Evolutionary conservation across 2,329 filamentous ascomycete genomes (phyloP).

Genomic region (Sclerotiophoma versabilis): DNA sequence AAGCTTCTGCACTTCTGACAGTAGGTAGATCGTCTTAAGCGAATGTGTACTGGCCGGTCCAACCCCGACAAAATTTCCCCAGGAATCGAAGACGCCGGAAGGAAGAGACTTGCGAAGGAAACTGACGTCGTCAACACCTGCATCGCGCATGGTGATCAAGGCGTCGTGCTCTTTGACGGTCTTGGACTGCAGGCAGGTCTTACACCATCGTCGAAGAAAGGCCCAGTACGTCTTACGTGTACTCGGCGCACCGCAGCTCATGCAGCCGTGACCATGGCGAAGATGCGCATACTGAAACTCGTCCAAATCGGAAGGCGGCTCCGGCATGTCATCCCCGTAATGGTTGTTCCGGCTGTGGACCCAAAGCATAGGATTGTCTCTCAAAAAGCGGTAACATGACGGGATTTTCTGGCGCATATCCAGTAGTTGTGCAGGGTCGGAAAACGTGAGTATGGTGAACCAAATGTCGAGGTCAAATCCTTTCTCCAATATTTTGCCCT

Average conservation of each 20-base stretch:
- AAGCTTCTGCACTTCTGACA: slow-evolving; percentile 39
- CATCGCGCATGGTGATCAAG: slow-evolving; percentile 33
- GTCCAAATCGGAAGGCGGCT: slow-evolving; percentile 45
- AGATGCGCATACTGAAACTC: slow-evolving; percentile 52
- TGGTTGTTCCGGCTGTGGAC: slow-evolving; percentile 46
- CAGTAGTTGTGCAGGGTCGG: slow-evolving; percentile 44
- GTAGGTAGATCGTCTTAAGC: slow-evolving; percentile 43
- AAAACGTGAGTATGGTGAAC: slow-evolving; percentile 47
- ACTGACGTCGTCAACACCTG: slow-evolving; percentile 36
- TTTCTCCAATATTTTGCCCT: slow-evolving; percentile 36
- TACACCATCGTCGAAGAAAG: slow-evolving; percentile 53
- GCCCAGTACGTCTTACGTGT: slow-evolving; percentile 54
- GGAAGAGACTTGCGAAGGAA: slow-evolving; percentile 41
- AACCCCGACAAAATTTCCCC: slow-evolving; percentile 49
- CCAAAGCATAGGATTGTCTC: slow-evolving; percentile 48
- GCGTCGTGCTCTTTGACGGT: slow-evolving; percentile 43
- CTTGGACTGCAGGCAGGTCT: slow-evolving; percentile 46
- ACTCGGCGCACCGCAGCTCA: slow-evolving; percentile 44
- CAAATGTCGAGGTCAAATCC: slow-evolving; percentile 44
- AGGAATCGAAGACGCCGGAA: slow-evolving; percentile 48
- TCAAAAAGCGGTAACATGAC: slow-evolving; percentile 45
- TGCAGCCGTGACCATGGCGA: slow-evolving; percentile 50
- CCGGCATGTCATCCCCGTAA: slow-evolving; percentile 44
- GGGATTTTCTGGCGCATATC: slow-evolving; percentile 46
- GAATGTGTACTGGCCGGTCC: slow-evolving; percentile 45